Base-by-base conservation (phyloP, 2,329 filamentous ascomycete species). In the Sporothrix variecibatus region DNA sequence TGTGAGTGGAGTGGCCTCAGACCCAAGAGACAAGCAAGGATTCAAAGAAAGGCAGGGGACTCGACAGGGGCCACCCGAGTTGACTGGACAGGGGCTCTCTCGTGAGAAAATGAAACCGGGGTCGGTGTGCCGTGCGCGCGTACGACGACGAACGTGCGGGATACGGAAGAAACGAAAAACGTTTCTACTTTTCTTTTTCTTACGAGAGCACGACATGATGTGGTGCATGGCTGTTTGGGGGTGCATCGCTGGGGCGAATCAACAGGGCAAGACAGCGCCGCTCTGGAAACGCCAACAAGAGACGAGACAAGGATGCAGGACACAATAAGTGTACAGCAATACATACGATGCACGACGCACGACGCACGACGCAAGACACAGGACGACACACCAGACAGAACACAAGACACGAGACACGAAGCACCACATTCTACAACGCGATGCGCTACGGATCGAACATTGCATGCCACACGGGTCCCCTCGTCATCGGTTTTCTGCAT, bases 51-150 rank as follows among this genome's bases (percentile, higher is more conserved):
- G 26, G 20, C 60, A 64, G 34, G 60, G 60, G 31, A 43, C 60
- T 64, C 34, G 60, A 64, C 60, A 64, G 56, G 56, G 28, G 28
- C 26, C 4, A 20, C 43, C 12, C 56, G 17, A 20, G 28, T 26
- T 60, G 56, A 34, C n/a, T 43, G 20, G 60, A 26, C n/a, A 49
- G 64, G 40, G 23, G 64, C 4, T 20, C 26, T 62, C 43, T 49
- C 64, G 8, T 31, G 64, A 46, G 64, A 67, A 31, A 67, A 31
- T 67, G 64, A 67, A 67, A 67, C 64, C 64, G 64, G 64, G 64
- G 64, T 67, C 40, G 40, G 40, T 28, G 23, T 49, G 38, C 60
- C 34, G 64, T 67, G 64, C 23, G 40, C 40, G 64, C 40, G 64
- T 67, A 31, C 43, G n/a, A 46, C 64, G 64, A 20, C 43, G 23